Base-by-base conservation (phyloP, 805 yeast species). In the Kuraishia borneana region DNA sequence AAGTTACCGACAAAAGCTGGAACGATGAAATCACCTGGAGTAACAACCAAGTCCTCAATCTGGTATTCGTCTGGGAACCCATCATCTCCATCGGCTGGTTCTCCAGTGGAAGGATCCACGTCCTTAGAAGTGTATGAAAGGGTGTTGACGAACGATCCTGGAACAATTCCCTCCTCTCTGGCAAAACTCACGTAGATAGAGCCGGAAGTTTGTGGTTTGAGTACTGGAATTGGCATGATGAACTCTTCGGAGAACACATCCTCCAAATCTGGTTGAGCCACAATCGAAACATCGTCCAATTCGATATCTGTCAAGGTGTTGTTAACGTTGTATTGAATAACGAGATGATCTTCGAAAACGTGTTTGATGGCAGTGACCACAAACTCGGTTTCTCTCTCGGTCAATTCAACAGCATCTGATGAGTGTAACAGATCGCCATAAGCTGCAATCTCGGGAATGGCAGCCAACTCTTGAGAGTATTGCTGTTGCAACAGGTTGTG, bases 31-130 rank as follows among this genome's bases (percentile, higher is more conserved):
- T 87, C 96, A 25, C 95, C 95, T 7, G 92, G 76, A 6, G 60
- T 59, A 36, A 89, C 53, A 38, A 72, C 75, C 48, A 87, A 64
- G 38, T 79, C 81, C 56, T 85, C 96, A 43, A 92, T 73, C 53
- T 80, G 92, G 58, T 89, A 92, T 58, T 88, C 95, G 56, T 92
- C 97, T 43, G 81, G 82, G 68, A 79, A 83, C 13, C 96, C 96
- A 43, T 81, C 94, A 31, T 76, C 83, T 35, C 64, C 79, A 32
- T 70, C 75, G 31, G 71, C 79, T 33, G 80, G 70, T 41, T 69
- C 73, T 16, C 77, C 76, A 12, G 87, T 77, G 7, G 71, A 67
- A 32, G 84, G 77, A 45, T 84, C 81, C 43, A 83, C 64, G 53
- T 89, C 97, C 57, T 76, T 81, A 32, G 85, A 69, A 14, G 78